These are phyloP conservation scores for Backusella tarrabulga DNA, from an alignment of 192 early-diverging fungal genomes.

Conservation along the genomic window DNA sequence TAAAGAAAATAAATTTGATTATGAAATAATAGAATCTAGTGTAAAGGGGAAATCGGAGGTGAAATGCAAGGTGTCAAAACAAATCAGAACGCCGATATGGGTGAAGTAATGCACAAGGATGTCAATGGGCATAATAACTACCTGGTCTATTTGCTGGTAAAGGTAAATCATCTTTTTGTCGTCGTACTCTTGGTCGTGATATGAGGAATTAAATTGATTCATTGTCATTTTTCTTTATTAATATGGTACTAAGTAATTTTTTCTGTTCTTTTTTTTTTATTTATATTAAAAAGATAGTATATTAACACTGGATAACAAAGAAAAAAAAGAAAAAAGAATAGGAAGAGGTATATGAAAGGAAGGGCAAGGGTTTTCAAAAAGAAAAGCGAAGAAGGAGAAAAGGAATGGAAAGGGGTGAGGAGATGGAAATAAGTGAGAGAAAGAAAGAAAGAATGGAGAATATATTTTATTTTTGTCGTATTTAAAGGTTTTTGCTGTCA, in stretches of 20 bases:
- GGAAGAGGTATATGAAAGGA: neutral
- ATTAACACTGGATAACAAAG: neutral
- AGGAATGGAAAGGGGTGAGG: constrained; percentile 17
- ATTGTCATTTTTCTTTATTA: neutral
- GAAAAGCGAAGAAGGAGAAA: constrained; percentile 7
- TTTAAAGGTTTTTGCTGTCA: constrained; percentile 8
- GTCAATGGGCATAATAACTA: constrained; percentile 7
- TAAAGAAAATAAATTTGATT: neutral
- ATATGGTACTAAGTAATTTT: neutral
- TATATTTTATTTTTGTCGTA: constrained; percentile 8
- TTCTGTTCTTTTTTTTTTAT: neutral
- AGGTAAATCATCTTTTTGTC: constrained; percentile 1
- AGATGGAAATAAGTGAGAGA: constrained; percentile 11
- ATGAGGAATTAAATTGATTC: neutral
- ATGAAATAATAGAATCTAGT: neutral
- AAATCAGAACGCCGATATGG: constrained; percentile 3
- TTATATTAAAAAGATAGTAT: neutral
- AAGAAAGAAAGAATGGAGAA: constrained; percentile 7
- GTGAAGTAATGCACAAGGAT: constrained; percentile 1
- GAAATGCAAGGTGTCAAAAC: neutral
- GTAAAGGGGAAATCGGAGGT: constrained; percentile 3
- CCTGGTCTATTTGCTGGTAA: constrained; percentile 5
- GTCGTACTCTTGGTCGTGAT: neutral
- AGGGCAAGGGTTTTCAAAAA: neutral
- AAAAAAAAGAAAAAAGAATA: neutral